These are phyloP conservation scores for Fusarium euwallaceae DNA, from an alignment of 2,329 filamentous ascomycete species.

Conservation along the genomic window DNA sequence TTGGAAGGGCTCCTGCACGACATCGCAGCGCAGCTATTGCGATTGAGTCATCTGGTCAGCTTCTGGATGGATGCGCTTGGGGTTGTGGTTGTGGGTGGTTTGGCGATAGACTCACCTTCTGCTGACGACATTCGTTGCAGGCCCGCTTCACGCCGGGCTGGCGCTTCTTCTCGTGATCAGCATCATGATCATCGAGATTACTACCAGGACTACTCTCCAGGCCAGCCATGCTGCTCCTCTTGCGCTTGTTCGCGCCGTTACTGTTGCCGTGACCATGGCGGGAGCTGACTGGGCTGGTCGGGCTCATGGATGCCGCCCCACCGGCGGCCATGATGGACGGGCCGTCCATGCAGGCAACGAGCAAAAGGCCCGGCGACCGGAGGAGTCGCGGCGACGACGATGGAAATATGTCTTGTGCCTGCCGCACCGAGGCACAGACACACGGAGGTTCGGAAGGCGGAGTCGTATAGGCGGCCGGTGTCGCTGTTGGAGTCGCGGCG, in stretches of 20 bases:
- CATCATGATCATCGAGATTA: constrained; percentile 63
- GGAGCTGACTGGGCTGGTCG: constrained; percentile 68
- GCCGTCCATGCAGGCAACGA: constrained; percentile 61
- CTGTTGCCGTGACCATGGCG: constrained; percentile 61
- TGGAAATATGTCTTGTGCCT: constrained; percentile 18
- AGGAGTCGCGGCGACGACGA: constrained; percentile 21
- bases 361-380: constrained; percentile 30
- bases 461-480: constrained; percentile 41
- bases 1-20: constrained; percentile 83
- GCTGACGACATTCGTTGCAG: constrained; percentile 87
- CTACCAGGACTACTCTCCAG: constrained; percentile 74
- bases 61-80: neutral
- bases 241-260: constrained; percentile 64
- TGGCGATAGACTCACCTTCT: constrained; percentile 73
- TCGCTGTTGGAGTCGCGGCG: constrained; percentile 43
- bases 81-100: neutral
- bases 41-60: constrained; percentile 24
- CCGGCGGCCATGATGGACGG: constrained; percentile 60
- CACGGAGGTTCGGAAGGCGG: constrained; percentile 24
- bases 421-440: constrained; percentile 25
- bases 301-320: constrained; percentile 65
- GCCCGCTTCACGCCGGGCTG: constrained; percentile 81
- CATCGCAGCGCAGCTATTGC: constrained; percentile 82
- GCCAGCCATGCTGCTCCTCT: constrained; percentile 64
- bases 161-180: constrained; percentile 72